Base-by-base conservation (phyloP, 2,329 filamentous ascomycete genomes). In the Aureobasidium melanogenum region DNA sequence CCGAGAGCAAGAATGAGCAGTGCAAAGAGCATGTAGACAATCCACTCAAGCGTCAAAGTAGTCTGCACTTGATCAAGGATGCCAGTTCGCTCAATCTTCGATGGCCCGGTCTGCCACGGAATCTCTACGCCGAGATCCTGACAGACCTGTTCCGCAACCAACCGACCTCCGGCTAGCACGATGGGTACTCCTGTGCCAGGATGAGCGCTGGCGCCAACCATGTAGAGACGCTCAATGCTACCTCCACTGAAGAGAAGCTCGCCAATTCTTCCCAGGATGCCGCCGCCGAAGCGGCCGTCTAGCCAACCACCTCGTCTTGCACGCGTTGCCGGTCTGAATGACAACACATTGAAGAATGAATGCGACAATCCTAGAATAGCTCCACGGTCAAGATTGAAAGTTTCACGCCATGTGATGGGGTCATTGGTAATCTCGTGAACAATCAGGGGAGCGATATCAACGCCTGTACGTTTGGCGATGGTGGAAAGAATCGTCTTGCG, bases 151-250 rank as follows among this genome's bases (percentile, higher is more conserved):
- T 80, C 80, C 9, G 74, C 76, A 0, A 82, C 82, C 60, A 90
- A 79, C 70, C 84, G 87, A 9, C 84, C 83, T 0, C 88, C 87
- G 0, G 87, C 87, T 10, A 90, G 74, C 28, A 86, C 85, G 61
- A 91, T 88, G 3, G 88, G 88, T 22, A 91, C 88, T 0, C 88
- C 88, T 0, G 88, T 90, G 1, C 88, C 88, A 0, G 88, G 88
- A 74, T 91, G 88, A 22, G 87, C 88, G 68, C 84, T 87, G 1
- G 88, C 88, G 36, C 88, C 88, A 0, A 90, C 88, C 68, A 91
- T 90, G 69, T 89, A 89, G 26, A 85, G 71, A 2, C 77, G 75
- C 14, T 74, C 65, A 19, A 86, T 74, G 5, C 75, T 77, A 65
- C 64, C 3, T 70, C 32, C 9, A 67, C 65, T 51, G 69, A 66